Conservation (phyloP, 768 basidiomycete species). For the Infundibulicybe gibba region DNA sequence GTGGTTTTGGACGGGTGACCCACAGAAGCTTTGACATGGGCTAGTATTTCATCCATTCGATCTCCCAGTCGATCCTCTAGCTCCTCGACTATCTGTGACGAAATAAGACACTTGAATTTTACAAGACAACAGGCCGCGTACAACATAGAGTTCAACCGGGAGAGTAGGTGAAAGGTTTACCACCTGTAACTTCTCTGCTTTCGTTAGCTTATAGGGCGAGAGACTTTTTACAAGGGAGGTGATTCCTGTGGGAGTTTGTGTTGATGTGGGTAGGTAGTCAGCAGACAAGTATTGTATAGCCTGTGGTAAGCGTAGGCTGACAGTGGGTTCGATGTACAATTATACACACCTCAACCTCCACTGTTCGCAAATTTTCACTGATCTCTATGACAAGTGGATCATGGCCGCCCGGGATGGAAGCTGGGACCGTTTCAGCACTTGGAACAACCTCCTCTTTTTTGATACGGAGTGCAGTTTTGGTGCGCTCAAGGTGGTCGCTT, state of each 20-base stretch:
- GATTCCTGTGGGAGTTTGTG: constrained; percentile 66
- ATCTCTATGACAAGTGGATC: constrained; percentile 36
- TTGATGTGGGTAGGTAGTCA: constrained; percentile 61
- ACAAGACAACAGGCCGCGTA: constrained; percentile 29
- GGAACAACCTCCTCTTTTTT: constrained; percentile 69
- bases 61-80: constrained; percentile 78
- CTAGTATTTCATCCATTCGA: constrained; percentile 63
- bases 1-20: background rate
- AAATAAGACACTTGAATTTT: background rate
- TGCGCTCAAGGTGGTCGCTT: constrained; percentile 62
- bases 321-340: background rate
- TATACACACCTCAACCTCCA: constrained; percentile 73
- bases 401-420: constrained; percentile 1
- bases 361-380: constrained; percentile 78
- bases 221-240: constrained; percentile 64
- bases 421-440: constrained; percentile 25
- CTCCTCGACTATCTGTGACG: constrained; percentile 84
- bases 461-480: constrained; percentile 66
- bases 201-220: constrained; percentile 71
- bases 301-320: constrained; percentile 32
- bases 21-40: constrained; percentile 46
- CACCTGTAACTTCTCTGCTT: constrained; percentile 88
- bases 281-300: constrained; percentile 83
- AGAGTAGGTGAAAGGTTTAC: constrained; percentile 86
- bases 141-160: constrained; percentile 86